Evolutionary conservation across 495 filamentous ascomycete genomes (phyloP).

Genomic region (Talaromyces ruber): DNA sequence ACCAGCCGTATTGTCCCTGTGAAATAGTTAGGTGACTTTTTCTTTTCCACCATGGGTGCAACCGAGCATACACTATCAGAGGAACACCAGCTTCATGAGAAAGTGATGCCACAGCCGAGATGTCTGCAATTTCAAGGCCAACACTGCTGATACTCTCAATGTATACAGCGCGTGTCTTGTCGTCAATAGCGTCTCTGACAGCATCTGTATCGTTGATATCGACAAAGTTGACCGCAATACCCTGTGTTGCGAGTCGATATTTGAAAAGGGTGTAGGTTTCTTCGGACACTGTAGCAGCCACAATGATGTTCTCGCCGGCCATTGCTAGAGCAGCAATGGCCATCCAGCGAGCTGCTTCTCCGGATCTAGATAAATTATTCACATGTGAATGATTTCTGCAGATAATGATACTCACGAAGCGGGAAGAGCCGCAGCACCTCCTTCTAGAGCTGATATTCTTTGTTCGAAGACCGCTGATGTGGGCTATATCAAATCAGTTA

Average conservation of each 20-base stretch:
- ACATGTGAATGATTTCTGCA: neutral
- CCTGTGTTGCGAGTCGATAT: conserved; percentile 75
- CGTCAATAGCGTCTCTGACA: conserved; percentile 80
- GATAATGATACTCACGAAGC: conserved; percentile 42
- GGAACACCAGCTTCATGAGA: conserved; percentile 77
- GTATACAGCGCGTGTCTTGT: conserved; percentile 90
- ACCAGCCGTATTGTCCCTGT: conserved; percentile 84
- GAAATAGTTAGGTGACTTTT: neutral
- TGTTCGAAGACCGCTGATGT: conserved; percentile 98
- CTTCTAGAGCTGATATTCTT: conserved; percentile 90
- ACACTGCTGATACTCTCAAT: conserved; percentile 95
- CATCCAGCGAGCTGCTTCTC: conserved; percentile 94
- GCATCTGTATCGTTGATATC: conserved; percentile 71
- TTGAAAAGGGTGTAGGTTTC: conserved; percentile 99
- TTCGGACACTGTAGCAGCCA: conserved; percentile 87
- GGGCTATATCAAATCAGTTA: conserved; percentile 43
- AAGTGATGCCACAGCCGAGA: conserved; percentile 72
- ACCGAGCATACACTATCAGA: conserved; percentile 54
- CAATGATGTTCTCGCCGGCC: conserved; percentile 89
- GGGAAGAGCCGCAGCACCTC: conserved; percentile 84
- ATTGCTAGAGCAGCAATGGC: conserved; percentile 74
- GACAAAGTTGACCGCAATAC: conserved; percentile 87
- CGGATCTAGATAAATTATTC: conserved; percentile 31
- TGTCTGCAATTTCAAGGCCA: conserved; percentile 85
- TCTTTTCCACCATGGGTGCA: neutral